Evolutionary conservation across 2,329 filamentous ascomycete species (phyloP).

Genomic region (Zasmidium angulare): DNA sequence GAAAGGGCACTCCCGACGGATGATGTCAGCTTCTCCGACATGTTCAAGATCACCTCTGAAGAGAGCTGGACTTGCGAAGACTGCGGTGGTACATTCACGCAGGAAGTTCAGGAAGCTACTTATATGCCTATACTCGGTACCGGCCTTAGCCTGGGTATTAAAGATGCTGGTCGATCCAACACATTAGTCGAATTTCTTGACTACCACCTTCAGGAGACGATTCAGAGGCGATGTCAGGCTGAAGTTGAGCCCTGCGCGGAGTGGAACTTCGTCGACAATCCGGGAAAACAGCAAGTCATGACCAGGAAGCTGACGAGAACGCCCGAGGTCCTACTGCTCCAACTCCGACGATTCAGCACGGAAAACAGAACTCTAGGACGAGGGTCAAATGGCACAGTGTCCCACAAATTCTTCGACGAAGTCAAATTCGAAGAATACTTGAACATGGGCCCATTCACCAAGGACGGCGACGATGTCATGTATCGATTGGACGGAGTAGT

Average conservation of each 20-base stretch:
- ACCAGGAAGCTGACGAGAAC: neutral
- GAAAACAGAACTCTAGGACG: too few species aligned
- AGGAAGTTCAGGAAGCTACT: neutral
- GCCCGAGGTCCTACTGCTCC: constrained; percentile 10
- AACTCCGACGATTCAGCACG: constrained; percentile 3
- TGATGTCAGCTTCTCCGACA: neutral
- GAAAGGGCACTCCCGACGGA: constrained; percentile 1
- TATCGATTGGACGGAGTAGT: constrained; percentile 17
- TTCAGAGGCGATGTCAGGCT: neutral
- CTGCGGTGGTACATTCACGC: neutral
- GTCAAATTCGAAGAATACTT: constrained; percentile 1
- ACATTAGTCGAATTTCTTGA: neutral
- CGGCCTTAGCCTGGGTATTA: neutral
- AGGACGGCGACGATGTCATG: constrained; percentile 2
- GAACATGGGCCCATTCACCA: neutral
- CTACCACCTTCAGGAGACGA: neutral
- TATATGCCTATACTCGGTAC: neutral
- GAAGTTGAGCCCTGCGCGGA: too few species aligned
- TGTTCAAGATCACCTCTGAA: constrained; percentile 7
- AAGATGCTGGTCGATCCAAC: neutral
- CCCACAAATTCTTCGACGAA: neutral
- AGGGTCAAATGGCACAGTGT: too few species aligned
- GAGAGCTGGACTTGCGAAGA: constrained; percentile 7
- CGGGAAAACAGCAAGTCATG: neutral
- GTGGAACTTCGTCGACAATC: too few species aligned